Percentiles rank a stretch among this genome's conserved stretches.
Evolutionary conservation across 192 early-diverging fungal genomes (phyloP).

Genomic region (Haplosporangium gracile): DNA sequence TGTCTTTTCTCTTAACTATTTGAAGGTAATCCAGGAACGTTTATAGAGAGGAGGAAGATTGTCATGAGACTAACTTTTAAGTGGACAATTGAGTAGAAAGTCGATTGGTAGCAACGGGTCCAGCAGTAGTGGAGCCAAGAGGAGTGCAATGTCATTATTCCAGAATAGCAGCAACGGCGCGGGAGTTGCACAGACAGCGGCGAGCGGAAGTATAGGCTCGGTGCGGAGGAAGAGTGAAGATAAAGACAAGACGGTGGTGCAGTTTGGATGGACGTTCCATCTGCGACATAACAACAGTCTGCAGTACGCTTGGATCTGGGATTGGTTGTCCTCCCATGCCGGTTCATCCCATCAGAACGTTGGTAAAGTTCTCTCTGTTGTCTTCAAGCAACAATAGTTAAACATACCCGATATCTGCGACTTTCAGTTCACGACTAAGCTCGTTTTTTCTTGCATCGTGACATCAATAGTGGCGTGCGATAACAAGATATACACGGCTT

Average conservation of each 20-base stretch:
- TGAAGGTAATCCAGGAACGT: no score
- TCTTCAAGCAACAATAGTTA: background rate
- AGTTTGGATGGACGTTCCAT: slow-evolving; percentile 52
- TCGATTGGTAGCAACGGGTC: background rate
- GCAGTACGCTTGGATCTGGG: slow-evolving; percentile 54
- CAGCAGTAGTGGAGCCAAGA: background rate
- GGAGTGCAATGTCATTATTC: background rate
- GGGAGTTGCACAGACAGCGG: background rate
- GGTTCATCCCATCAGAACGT: slow-evolving; percentile 40
- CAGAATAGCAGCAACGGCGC: background rate
- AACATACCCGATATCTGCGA: background rate
- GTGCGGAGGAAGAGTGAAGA: background rate
- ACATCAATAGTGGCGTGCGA: slow-evolving; percentile 38
- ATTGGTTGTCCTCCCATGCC: slow-evolving; percentile 20
- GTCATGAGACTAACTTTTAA: no score
- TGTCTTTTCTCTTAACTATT: background rate
- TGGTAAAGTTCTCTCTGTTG: slow-evolving; percentile 10
- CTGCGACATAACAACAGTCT: slow-evolving; percentile 38
- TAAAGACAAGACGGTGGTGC: slow-evolving; percentile 15
- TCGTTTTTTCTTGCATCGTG: background rate
- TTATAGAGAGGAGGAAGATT: no score
- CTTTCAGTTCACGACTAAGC: background rate
- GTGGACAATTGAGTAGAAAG: background rate
- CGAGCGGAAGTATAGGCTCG: background rate
- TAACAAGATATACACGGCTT: slow-evolving; percentile 45